phyloP scores from a whole-genome alignment of 768 basidiomycete genomes.

The Xerocomellus amylosporus region DNA sequence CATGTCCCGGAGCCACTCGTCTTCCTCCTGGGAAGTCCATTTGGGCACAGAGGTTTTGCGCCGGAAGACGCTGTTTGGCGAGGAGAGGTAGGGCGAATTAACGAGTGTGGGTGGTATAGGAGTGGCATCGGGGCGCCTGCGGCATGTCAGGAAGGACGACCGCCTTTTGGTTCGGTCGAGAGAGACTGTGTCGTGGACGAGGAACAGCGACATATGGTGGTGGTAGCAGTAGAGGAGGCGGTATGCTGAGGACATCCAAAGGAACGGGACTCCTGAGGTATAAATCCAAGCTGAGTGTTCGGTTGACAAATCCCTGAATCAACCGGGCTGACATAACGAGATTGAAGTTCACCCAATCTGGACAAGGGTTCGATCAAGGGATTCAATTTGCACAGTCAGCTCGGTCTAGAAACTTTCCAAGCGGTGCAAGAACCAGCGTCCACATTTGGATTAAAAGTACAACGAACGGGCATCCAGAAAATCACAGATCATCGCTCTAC shows the following conservation, averaged over 20 bases:
- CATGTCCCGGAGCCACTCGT: conserved; percentile 65
- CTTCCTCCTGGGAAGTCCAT: conserved; percentile 48
- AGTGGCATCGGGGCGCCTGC: conserved; percentile 32
- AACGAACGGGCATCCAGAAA: conserved; percentile 13
- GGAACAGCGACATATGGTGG: conserved; percentile 16
- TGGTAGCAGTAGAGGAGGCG: neutral
- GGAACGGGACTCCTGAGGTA: conserved; percentile 1
- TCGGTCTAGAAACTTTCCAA: conserved; percentile 21
- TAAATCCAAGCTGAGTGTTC: conserved; percentile 15
- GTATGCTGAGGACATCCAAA: conserved; percentile 10
- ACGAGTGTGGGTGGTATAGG: conserved; percentile 60
- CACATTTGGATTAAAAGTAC: conserved; percentile 12
- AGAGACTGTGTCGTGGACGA: conserved; percentile 12
- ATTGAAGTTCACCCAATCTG: conserved; percentile 13
- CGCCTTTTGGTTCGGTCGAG: conserved; percentile 12
- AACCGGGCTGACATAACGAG: conserved; percentile 26
- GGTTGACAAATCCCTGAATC: conserved; percentile 28
- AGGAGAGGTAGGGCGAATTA: conserved; percentile 52
- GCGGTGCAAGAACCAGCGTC: conserved; percentile 17
- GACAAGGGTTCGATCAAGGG: conserved; percentile 18
- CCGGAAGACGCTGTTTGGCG: conserved; percentile 49
- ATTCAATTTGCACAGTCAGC: conserved; percentile 17
- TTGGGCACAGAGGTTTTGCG: conserved; percentile 33
- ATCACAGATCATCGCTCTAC: conserved; percentile 22
- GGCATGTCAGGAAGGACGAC: conserved; percentile 15